A percentile compares a stretch with the other conserved stretches of the same genome.
Conservation (phyloP, 179 eudicot genomes). For the Amaranthus tricolor region DNA sequence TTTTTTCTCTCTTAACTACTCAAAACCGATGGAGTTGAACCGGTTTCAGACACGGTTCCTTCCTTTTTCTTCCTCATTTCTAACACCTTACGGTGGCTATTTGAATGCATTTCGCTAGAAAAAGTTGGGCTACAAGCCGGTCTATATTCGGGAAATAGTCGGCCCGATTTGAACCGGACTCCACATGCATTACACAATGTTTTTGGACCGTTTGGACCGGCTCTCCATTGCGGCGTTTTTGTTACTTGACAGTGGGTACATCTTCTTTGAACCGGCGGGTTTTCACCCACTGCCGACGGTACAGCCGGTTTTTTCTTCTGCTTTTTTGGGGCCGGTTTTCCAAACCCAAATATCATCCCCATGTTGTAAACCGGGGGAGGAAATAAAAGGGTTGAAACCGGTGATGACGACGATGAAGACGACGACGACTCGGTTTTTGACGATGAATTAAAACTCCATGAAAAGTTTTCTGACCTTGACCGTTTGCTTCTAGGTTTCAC, state of each 20-base stretch:
- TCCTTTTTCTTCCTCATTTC: constrained; percentile 84
- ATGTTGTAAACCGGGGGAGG: constrained; percentile 25
- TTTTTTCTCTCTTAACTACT: constrained; percentile 25
- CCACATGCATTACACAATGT: constrained; percentile 94
- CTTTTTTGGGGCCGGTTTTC: constrained; percentile 48
- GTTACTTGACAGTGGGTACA: constrained; percentile 82
- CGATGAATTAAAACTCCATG: constrained; percentile 22
- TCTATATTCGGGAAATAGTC: constrained; percentile 86
- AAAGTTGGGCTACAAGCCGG: constrained; percentile 96
- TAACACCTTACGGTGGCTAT: constrained; percentile 87
- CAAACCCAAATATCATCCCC: constrained; percentile 20
- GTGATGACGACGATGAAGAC: constrained; percentile 35
- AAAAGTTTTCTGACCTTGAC: constrained; percentile 41
- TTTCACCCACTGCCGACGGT: constrained; percentile 9
- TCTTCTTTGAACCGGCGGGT: constrained; percentile 40
- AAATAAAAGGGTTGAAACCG: constrained; percentile 27
- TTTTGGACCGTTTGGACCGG: constrained; percentile 88
- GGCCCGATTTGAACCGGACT: constrained; percentile 87
- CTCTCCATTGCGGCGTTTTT: constrained; percentile 94
- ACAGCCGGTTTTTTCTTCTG: constrained; percentile 37
- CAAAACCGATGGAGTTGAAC: constrained; percentile 23
- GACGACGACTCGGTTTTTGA: constrained; percentile 48
- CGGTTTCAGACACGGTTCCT: constrained; percentile 21
- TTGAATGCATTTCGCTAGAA: constrained; percentile 69
- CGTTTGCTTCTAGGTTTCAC: constrained; percentile 61